Evolutionary conservation across 2,329 filamentous ascomycete species (phyloP).

Genomic region (Epichloe gansuensis): DNA sequence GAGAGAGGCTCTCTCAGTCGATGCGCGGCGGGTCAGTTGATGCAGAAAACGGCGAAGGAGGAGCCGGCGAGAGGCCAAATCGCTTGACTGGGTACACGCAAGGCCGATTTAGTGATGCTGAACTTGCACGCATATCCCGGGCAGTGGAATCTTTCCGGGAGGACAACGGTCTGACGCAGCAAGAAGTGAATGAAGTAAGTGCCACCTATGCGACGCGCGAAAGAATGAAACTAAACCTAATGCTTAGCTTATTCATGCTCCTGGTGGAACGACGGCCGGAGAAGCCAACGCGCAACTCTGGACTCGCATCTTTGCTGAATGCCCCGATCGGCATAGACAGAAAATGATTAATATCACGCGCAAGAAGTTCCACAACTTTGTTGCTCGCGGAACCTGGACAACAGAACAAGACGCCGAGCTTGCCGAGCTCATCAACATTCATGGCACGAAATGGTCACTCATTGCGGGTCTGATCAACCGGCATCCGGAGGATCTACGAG

Average conservation of each 20-base stretch:
- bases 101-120: slow-evolving; percentile 32
- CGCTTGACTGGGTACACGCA: slow-evolving; percentile 19
- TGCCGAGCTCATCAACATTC: slow-evolving; percentile 20
- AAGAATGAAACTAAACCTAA: slow-evolving; percentile 4
- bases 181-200: slow-evolving; percentile 34
- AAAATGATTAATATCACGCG: slow-evolving; percentile 46
- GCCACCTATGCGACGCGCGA: slow-evolving; percentile 9
- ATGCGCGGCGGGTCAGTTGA: slow-evolving; percentile 13
- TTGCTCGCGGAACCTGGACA: slow-evolving; percentile 36
- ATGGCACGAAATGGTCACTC: slow-evolving; percentile 43
- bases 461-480: slow-evolving; percentile 54
- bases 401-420: slow-evolving; percentile 25
- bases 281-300: slow-evolving; percentile 34
- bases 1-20: slow-evolving; percentile 11
- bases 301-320: slow-evolving; percentile 33
- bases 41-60: slow-evolving; percentile 8
- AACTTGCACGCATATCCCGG: slow-evolving; percentile 28
- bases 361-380: slow-evolving; percentile 54
- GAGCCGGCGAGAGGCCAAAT: slow-evolving; percentile 11
- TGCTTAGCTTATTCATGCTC: slow-evolving; percentile 23
- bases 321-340: slow-evolving; percentile 37
- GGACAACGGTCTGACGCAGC: slow-evolving; percentile 29
- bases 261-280: slow-evolving; percentile 23
- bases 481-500: slow-evolving; percentile 52
- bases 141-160: slow-evolving; percentile 33